Evolutionary conservation across 106 monocot species (phyloP).

Genomic region (Phalaenopsis equestris): DNA sequence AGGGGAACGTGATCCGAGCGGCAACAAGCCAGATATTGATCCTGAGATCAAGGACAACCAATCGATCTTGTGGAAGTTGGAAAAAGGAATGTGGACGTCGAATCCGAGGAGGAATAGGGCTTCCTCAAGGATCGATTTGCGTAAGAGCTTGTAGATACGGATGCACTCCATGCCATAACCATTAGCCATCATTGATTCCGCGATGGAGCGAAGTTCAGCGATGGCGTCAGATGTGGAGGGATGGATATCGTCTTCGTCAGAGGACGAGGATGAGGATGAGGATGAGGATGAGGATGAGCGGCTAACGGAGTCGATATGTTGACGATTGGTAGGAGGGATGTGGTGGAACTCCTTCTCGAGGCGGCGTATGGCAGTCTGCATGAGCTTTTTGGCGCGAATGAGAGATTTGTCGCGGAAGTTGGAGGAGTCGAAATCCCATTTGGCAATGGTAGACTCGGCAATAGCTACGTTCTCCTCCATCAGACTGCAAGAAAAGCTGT

Average conservation of each 20-base stretch:
- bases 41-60: conserved; percentile 22
- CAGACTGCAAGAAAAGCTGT: conserved; percentile 11
- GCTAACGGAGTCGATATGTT: conserved; percentile 18
- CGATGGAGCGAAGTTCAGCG: conserved; percentile 27
- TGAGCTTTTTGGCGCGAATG: conserved; percentile 20
- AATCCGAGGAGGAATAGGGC: conserved; percentile 35
- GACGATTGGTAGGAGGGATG: conserved; percentile 37
- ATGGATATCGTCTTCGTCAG: conserved; percentile 11
- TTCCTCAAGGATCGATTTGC: conserved; percentile 37
- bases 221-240: conserved; percentile 5
- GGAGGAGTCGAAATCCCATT: conserved; percentile 25
- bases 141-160: conserved; percentile 29
- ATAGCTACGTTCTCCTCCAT: conserved; percentile 34
- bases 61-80: conserved; percentile 36
- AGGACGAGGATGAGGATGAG: conserved; percentile 9
- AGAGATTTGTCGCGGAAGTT: conserved; percentile 7
- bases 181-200: conserved; percentile 34
- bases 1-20: conserved; percentile 15
- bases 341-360: conserved; percentile 41
- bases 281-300: neutral
- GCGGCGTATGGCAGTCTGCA: conserved; percentile 36
- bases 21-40: conserved; percentile 35
- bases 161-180: conserved; percentile 45
- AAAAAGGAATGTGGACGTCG: neutral
- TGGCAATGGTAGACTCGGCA: conserved; percentile 29